phyloP scores from a whole-genome alignment of 1,139 yeast species.

The Petasospora rhodanensis region DNA sequence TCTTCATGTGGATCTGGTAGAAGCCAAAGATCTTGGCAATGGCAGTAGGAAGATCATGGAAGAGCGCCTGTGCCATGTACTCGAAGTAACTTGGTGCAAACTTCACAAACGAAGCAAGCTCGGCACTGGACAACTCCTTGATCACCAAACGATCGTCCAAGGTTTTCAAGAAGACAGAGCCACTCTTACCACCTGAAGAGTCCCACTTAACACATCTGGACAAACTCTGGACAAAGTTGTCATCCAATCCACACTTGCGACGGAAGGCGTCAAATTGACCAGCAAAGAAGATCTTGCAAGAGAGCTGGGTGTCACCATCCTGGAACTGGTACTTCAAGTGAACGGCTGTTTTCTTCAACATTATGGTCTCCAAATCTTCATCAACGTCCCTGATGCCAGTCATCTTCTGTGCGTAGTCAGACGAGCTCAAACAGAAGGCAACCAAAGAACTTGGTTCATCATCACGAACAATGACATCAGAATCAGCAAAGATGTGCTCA shows the following conservation, averaged over 20 bases:
- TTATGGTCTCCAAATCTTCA: constrained; percentile 50
- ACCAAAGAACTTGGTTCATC: constrained; percentile 95
- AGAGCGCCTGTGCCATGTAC: constrained; percentile 91
- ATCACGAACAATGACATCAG: constrained; percentile 90
- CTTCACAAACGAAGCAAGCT: constrained; percentile 87
- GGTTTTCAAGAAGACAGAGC: constrained; percentile 89
- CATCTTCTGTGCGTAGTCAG: constrained; percentile 69
- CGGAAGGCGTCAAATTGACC: constrained; percentile 97
- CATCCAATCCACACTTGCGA: constrained; percentile 73
- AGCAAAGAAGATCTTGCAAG: constrained; percentile 92
- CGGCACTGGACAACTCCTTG: constrained; percentile 83
- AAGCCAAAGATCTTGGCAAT: constrained; percentile 94
- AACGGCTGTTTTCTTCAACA: constrained; percentile 80
- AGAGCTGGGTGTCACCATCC: constrained; percentile 76
- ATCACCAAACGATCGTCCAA: constrained; percentile 85
- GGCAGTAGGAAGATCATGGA: constrained; percentile 91
- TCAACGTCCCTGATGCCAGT: no score
- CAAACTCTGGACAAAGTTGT: constrained; percentile 77
- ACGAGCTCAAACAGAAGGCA: constrained; percentile 84
- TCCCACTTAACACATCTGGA: constrained; percentile 96
- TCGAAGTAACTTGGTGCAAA: constrained; percentile 97
- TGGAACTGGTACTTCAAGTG: constrained; percentile 90
- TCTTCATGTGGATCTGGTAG: constrained; percentile 86
- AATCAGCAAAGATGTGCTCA: constrained; percentile 92
- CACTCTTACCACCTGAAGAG: constrained; percentile 94